Base-by-base conservation (phyloP, 148 eudicot genomes). In the Arctostaphylos glauca region DNA sequence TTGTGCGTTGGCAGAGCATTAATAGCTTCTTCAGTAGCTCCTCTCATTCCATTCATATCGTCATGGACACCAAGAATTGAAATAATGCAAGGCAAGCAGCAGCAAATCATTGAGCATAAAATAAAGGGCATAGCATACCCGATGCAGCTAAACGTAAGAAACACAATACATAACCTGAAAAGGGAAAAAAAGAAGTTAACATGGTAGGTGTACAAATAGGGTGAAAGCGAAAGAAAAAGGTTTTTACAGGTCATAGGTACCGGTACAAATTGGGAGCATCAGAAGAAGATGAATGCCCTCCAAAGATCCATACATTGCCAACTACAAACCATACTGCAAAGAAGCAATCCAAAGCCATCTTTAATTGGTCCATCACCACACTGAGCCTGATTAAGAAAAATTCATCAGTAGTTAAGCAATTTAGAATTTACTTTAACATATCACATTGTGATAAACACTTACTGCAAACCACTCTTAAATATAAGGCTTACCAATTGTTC, bases 121-220 rank as follows among this genome's bases (percentile, higher is more conserved):
- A 93, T 91, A 89, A 91, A 91, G 70, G 94, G 94, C 94, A 91
- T 90, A 48, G 96, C 96, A 85, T 93, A 93, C 49, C 96, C 94
- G 3, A 93, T 86, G 82, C 92, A 91, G 84, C 94, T 91, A 81
- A 93, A 55, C 1, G 92, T 91, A 75, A 93, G 96, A 86, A 91
- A 93, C 41, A 85, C 93, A 77, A 93, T 88, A 86, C 93, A 91
- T 80, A 93, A 71, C 92, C 96, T 93, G 94, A 75, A 88, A 87
- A 64, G 31, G 74, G 70, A 6, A 23, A 68, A 41, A n/a, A 60
- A 79, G 3, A n/a, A 0, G 47, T 16, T 5, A 59, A 48, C 52
- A 78, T 16, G 43, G 41, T 62, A 38, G 44, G 49, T 54, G 54
- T 54, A 14, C 58, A 54, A 54, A 56, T 43, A 55, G 68, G 9